Base-by-base conservation (phyloP, 2,329 filamentous ascomycete genomes). In the Sarocladium brachiariae region DNA sequence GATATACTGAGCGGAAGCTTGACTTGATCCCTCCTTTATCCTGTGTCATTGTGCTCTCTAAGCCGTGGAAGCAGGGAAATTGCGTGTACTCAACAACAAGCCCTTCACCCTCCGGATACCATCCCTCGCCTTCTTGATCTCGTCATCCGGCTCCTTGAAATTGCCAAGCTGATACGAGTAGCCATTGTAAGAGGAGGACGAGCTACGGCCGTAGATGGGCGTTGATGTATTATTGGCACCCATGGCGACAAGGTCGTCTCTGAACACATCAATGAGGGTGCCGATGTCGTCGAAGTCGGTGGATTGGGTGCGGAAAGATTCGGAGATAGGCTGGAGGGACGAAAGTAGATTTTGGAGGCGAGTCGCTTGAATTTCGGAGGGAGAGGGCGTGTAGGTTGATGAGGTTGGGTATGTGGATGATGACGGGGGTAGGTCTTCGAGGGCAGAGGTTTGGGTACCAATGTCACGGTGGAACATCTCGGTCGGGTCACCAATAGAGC, bases 391-490 rank as follows among this genome's bases (percentile, higher is more conserved):
- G 48, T 8, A 24, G 19, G n/a, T 23, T 18, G 23, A n/a, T n/a
- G n/a, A n/a, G n/a, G n/a, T n/a, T n/a, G n/a, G n/a, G n/a, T n/a
- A n/a, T n/a, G 55, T 52, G 25, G 53, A 53, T 11, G 54, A 47
- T 11, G 33, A 19, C 2, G 50, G 31, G 23, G 25, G 23, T 14
- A 47, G 18, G 21, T 48, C 45, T 1, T 56, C 49, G 49, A 63
- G 58, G 41, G 61, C 59, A 19, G 81, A 83, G 0, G 88, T 93
- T 65, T 93, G 88, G 1, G 87, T 87, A 55, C 86, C 87, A 53
- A 89, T 78, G 61, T 93, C 88, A 41, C 87, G 81, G 65, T 91
- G 87, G 67, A 89, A 93, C 54, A 91, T 78, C 65, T 92, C 87
- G 1, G 84, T 83, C 1, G 88, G 87, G 58, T 85, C 82, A 54